Base-by-base conservation (phyloP, 768 basidiomycete species). In the Russula ochroleuca region DNA sequence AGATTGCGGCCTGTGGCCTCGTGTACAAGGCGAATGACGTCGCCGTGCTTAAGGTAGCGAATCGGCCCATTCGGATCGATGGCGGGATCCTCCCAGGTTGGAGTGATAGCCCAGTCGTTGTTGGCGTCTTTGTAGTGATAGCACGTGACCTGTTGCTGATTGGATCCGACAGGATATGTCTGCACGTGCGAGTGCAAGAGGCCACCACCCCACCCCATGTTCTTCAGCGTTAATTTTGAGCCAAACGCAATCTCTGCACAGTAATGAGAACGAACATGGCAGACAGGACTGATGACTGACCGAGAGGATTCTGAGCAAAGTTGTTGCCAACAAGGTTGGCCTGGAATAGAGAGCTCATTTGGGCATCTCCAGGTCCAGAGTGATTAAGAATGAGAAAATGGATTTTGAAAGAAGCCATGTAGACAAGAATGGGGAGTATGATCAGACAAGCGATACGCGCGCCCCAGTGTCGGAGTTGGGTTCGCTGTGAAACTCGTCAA, bases 91-190 rank as follows among this genome's bases (percentile, higher is more conserved):
- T 88, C 83, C 97, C 96, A 98, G 1, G 78, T 79, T 7, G 93
- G 94, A 2, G 87, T 78, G 67, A 98, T 72, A 19, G 77, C 70
- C 90, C 93, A 98, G 50, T 98, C 81, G 77, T 99, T 99, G 81
- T 99, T 99, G 53, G 87, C 85, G 72, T 98, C 97, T 77, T 97
- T 98, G 84, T 99, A 98, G 77, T 99, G 97, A 74, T 98, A 99
- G 75, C 97, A 99, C 0, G 97, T 98, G 4, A 98, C 86, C 75
- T 99, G 97, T 70, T 98, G 97, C 72, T 98, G 97, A 61, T 78
- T 78, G 0, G 94, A 97, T 14, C 96, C 97, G 23, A 87, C 80
- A 0, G 97, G 97, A 73, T 87, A 97, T 1, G 92, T 87, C 71
- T 98, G 96, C n/a, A 94, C 83, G 73, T 99, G 97, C 5, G 96